phyloP scores from a whole-genome alignment of 1,139 yeast genomes.

The Candida labiduridarum region DNA sequence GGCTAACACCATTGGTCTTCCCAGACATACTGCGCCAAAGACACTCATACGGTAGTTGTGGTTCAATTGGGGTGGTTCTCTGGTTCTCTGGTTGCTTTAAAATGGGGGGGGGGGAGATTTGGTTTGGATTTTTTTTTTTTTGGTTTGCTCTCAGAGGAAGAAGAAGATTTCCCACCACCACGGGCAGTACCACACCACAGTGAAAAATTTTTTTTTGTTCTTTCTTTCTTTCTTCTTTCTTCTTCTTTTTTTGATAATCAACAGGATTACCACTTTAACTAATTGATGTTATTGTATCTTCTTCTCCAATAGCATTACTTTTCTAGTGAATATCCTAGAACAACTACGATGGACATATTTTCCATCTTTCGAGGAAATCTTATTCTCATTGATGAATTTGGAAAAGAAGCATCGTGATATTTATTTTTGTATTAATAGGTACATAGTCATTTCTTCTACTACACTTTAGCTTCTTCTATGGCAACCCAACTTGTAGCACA shows the following conservation, averaged over 20 bases:
- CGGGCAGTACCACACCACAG: neutral
- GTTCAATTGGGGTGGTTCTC: neutral
- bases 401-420: constrained; percentile 81
- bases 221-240: no score
- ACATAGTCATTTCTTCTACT: neutral
- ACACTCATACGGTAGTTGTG: constrained; percentile 22
- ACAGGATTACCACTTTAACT: constrained; percentile 10
- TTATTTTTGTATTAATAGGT: constrained; percentile 9
- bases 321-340: constrained; percentile 65
- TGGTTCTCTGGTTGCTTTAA: neutral
- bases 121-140: neutral
- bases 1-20: constrained; percentile 57
- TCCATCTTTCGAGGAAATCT: constrained; percentile 64
- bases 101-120: neutral
- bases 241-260: constrained; percentile 3
- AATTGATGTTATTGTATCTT: neutral
- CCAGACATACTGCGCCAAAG: constrained; percentile 63
- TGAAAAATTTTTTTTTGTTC: no score
- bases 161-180: no score
- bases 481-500: constrained; percentile 50
- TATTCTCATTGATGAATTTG: constrained; percentile 62
- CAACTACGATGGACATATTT: constrained; percentile 72
- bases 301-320: constrained; percentile 17
- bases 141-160: neutral
- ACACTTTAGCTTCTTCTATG: constrained; percentile 10